A percentile compares a stretch with the other conserved stretches of the same genome.
phyloP scores from a whole-genome alignment of 306 rosid species.

The Trifolium pratense region DNA sequence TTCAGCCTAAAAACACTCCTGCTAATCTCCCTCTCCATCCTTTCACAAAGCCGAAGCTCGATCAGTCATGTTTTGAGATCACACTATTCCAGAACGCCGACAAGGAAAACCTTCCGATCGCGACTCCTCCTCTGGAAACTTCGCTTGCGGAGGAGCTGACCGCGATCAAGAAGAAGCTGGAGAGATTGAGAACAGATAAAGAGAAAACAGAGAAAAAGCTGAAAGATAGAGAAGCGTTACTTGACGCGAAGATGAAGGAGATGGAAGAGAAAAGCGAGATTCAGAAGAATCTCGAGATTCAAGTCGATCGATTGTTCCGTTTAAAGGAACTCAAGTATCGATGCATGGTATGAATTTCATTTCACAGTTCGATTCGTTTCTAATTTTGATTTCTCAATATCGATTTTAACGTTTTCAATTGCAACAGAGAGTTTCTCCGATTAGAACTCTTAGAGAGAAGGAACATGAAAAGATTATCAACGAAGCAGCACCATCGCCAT shows the following conservation, averaged over 20 bases:
- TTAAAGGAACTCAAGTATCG: conserved; percentile 76
- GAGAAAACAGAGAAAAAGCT: conserved; percentile 72
- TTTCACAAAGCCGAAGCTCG: conserved; percentile 45
- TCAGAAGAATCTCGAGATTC: conserved; percentile 80
- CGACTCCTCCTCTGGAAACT: conserved; percentile 46
- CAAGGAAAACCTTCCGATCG: conserved; percentile 63
- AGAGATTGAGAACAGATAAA: conserved; percentile 61
- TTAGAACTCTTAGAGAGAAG: conserved; percentile 77
- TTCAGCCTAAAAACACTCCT: conserved; percentile 64
- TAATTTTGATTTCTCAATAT: background rate
- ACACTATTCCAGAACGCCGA: conserved; percentile 36
- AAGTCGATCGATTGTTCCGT: conserved; percentile 82
- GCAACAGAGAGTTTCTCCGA: conserved; percentile 77
- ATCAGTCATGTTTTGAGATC: conserved; percentile 41
- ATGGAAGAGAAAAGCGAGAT: conserved; percentile 63
- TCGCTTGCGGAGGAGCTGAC: conserved; percentile 88
- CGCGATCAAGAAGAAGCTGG: conserved; percentile 75
- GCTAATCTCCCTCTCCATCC: conserved; percentile 42
- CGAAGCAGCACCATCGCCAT: conserved; percentile 45
- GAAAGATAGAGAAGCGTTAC: conserved; percentile 55
- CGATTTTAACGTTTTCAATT: background rate
- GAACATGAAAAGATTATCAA: conserved; percentile 58
- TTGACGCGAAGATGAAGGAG: conserved; percentile 69
- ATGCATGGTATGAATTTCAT: conserved; percentile 54
- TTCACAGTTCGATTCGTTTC: background rate